phyloP scores from a whole-genome alignment of 225 moss, liverwort and hornwort species.

The Polytrichum commune region DNA sequence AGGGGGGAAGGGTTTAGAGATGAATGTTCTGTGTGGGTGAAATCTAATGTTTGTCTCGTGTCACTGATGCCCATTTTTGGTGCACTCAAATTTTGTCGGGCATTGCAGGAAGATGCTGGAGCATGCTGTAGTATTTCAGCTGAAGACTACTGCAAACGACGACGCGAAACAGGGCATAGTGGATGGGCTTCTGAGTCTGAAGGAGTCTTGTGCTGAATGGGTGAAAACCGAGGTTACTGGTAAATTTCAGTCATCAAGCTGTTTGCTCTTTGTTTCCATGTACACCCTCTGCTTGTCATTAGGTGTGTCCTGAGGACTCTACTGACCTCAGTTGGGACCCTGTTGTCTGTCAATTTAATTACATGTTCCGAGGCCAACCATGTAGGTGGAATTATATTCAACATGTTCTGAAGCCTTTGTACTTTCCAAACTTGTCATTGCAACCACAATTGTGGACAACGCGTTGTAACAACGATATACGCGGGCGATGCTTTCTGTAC shows the following conservation, averaged over 20 bases:
- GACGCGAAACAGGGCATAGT: slow-evolving; percentile 32
- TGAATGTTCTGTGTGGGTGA: too few species aligned
- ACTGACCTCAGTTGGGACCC: background rate
- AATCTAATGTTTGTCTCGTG: too few species aligned
- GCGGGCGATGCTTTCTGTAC: too few species aligned
- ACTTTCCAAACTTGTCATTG: too few species aligned
- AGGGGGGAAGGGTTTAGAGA: too few species aligned
- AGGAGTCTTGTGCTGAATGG: slow-evolving; percentile 27
- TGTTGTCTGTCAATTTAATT: too few species aligned
- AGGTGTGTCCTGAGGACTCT: background rate
- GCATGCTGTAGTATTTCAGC: slow-evolving; percentile 38
- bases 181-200: slow-evolving; percentile 19
- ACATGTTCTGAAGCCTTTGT: too few species aligned
- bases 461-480: too few species aligned
- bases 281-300: background rate
- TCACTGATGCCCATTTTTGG: too few species aligned
- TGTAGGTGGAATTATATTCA: too few species aligned
- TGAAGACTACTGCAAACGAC: slow-evolving; percentile 18
- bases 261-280: background rate
- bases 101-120: slow-evolving; percentile 46
- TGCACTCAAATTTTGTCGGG: background rate
- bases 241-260: background rate
- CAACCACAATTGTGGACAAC: too few species aligned
- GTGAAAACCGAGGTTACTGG: slow-evolving; percentile 42
- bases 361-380: too few species aligned